phyloP scores from a whole-genome alignment of 768 basidiomycete species.

The Gloeopeniophorella convolvens region DNA sequence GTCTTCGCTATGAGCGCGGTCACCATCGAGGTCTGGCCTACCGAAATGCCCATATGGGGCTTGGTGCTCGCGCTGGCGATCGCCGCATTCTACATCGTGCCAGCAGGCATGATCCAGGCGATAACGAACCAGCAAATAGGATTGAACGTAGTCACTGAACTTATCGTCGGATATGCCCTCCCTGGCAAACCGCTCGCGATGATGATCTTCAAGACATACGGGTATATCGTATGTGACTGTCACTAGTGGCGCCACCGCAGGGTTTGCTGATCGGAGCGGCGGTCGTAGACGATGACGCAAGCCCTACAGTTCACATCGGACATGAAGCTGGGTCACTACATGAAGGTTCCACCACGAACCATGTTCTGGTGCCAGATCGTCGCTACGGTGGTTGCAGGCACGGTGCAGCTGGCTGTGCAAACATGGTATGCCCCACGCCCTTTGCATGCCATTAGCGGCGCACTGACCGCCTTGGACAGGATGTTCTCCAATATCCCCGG shows the following conservation, averaged over 20 bases:
- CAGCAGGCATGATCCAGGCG: constrained; percentile 76
- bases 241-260: neutral
- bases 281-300: constrained; percentile 27
- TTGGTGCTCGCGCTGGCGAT: constrained; percentile 43
- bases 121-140: constrained; percentile 76
- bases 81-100: constrained; percentile 62
- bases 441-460: too few relatives aligned
- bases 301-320: constrained; percentile 69
- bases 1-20: constrained; percentile 56
- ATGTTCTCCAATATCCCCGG: constrained; percentile 63
- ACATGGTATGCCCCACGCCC: constrained; percentile 30
- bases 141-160: constrained; percentile 63
- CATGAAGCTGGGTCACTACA: constrained; percentile 73
- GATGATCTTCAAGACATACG: constrained; percentile 66
- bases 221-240: constrained; percentile 14
- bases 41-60: constrained; percentile 64
- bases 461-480: neutral
- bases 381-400: constrained; percentile 51
- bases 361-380: constrained; percentile 44
- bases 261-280: neutral
- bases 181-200: constrained; percentile 66
- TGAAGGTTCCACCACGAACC: constrained; percentile 45
- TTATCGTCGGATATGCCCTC: constrained; percentile 56
- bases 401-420: constrained; percentile 61
- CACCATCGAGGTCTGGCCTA: constrained; percentile 58